Evolutionary conservation across 345 rosid species (phyloP).

Genomic region (Brassica nigra): DNA sequence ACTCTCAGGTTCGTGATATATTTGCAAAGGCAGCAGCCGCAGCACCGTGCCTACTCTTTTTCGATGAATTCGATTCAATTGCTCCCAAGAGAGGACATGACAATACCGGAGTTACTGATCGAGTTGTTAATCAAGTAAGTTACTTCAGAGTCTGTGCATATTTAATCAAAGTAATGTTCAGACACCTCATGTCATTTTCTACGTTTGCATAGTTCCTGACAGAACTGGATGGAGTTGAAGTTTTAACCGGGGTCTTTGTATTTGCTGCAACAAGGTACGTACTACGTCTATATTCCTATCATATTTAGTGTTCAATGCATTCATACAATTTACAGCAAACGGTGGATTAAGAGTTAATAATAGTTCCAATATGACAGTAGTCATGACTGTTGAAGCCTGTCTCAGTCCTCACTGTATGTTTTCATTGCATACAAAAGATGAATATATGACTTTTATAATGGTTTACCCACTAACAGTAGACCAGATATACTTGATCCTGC

Average conservation of each 20-base stretch:
- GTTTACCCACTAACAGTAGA: conserved; percentile 61
- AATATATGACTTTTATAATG: conserved; percentile 10
- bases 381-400: conserved; percentile 15
- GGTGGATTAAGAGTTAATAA: neutral
- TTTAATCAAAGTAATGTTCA: neutral
- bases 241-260: conserved; percentile 90
- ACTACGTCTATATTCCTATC: conserved; percentile 10
- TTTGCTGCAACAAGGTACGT: conserved; percentile 84
- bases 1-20: conserved; percentile 86
- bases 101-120: conserved; percentile 96
- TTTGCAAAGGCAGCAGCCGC: conserved; percentile 94
- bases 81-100: conserved; percentile 99
- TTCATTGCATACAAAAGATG: neutral
- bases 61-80: conserved; percentile 97
- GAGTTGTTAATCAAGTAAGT: conserved; percentile 93
- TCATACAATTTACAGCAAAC: conserved; percentile 4
- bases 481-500: conserved; percentile 98
- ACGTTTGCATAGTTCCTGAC: conserved; percentile 65
- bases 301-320: conserved; percentile 10
- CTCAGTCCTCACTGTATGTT: conserved; percentile 15
- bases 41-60: conserved; percentile 93
- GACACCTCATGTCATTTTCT: conserved; percentile 27
- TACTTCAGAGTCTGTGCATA: conserved; percentile 29
- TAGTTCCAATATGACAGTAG: neutral
- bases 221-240: conserved; percentile 88